These are phyloP conservation scores for Heterobasidion parviporum DNA, from an alignment of 1,284 basidiomycete species.

Conservation along the genomic window DNA sequence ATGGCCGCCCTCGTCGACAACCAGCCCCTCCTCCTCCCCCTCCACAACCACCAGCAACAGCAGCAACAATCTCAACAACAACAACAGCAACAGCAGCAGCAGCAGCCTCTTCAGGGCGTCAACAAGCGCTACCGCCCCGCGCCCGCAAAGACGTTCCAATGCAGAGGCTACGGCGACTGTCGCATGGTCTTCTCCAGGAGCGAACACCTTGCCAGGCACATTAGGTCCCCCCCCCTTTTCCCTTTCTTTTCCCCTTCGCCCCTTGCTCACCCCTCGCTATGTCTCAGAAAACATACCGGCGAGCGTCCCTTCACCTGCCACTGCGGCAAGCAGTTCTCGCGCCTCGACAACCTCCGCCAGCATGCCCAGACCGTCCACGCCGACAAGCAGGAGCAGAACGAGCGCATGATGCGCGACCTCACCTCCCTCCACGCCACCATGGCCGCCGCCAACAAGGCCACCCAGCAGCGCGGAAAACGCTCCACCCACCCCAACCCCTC, in stretches of 20 bases:
- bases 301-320: constrained; percentile 94
- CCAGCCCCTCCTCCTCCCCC: constrained; percentile 6
- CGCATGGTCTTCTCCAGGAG: constrained; percentile 93
- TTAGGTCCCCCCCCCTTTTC: constrained; percentile 54
- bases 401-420: constrained; percentile 86
- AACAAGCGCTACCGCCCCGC: constrained; percentile 67
- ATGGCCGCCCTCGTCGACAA: constrained; percentile 4
- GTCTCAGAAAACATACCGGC: constrained; percentile 87
- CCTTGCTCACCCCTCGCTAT: not conserved
- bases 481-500: constrained; percentile 13
- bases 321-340: constrained; percentile 91
- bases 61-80: not conserved
- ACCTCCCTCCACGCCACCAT: constrained; percentile 81
- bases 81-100: constrained; percentile 4
- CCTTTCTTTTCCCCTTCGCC: constrained; percentile 3
- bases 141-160: constrained; percentile 89
- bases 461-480: constrained; percentile 35
- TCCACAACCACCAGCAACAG: not conserved
- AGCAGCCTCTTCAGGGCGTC: constrained; percentile 15
- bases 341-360: constrained; percentile 93
- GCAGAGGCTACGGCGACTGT: constrained; percentile 91
- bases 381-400: constrained; percentile 83
- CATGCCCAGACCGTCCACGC: constrained; percentile 95
- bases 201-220: constrained; percentile 93
- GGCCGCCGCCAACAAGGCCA: constrained; percentile 60